These are phyloP conservation scores for Naegleria gruberi DNA, from an alignment of 208 protist genomes.

Conservation along the genomic window DNA sequence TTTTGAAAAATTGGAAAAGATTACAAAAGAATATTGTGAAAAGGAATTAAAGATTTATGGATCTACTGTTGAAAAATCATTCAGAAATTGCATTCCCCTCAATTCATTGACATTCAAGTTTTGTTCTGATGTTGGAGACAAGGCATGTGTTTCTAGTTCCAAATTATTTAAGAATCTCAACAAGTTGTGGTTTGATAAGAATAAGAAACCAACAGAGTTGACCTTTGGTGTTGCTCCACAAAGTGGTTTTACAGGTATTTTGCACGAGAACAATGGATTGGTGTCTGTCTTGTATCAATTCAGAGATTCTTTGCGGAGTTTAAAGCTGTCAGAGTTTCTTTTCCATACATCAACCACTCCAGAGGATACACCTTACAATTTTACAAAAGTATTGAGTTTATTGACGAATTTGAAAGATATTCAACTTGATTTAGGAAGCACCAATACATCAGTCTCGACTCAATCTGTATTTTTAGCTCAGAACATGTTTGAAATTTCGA, in stretches of 20 bases:
- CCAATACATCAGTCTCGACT: neutral
- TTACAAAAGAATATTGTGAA: neutral
- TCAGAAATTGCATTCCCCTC: neutral
- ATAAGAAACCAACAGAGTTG: neutral
- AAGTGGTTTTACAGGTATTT: neutral
- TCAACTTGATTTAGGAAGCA: neutral
- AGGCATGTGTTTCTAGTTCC: neutral
- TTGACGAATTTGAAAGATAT: neutral
- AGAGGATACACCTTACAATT: neutral
- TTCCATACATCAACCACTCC: neutral
- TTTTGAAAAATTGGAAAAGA: neutral
- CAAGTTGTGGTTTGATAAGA: neutral
- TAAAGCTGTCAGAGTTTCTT: neutral
- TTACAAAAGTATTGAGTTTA: neutral
- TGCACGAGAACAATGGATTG: neutral
- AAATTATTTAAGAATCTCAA: neutral
- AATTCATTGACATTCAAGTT: neutral
- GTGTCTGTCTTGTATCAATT: neutral
- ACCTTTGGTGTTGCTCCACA: neutral
- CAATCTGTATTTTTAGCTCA: neutral
- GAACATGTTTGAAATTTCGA: neutral
- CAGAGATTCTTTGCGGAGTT: neutral
- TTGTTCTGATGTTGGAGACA: neutral
- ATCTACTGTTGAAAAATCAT: neutral
- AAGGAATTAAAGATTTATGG: neutral